Percentiles rank a stretch among this genome's conserved stretches.
Conservation (phyloP, 768 basidiomycete genomes). For the Lentinula sp. region DNA sequence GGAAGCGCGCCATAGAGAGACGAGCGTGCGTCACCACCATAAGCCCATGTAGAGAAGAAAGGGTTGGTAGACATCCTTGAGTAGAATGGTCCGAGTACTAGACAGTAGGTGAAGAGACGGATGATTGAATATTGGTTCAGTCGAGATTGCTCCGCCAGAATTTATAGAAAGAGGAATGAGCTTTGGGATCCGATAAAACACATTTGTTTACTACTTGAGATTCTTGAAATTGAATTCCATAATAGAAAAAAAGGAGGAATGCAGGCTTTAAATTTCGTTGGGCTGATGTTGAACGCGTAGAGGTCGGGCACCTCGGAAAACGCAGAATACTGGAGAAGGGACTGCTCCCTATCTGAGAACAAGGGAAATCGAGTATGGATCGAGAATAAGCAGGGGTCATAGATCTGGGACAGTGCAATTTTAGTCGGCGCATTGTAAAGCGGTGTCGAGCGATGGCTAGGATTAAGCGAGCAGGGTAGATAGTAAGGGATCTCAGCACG, state of each 20-base stretch:
- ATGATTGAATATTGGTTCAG: not conserved
- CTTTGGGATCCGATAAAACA: not conserved
- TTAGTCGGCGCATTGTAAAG: not conserved
- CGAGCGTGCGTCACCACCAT: not conserved
- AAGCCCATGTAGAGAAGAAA: not conserved
- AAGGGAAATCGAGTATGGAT: not conserved
- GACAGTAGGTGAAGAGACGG: not conserved
- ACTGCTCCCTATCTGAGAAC: not conserved
- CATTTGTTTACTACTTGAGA: not conserved
- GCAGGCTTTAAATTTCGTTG: not conserved
- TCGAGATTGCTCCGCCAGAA: not conserved
- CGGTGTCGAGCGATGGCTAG: no score
- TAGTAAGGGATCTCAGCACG: no score
- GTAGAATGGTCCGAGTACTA: not conserved
- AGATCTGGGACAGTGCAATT: not conserved
- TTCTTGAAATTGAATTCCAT: not conserved
- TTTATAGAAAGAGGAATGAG: not conserved
- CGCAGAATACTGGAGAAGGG: not conserved
- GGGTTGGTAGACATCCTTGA: not conserved
- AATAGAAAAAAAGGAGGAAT: not conserved
- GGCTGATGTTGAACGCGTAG: not conserved
- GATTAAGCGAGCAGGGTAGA: no score
- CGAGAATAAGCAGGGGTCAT: not conserved
- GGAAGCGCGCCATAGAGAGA: conserved; percentile 12
- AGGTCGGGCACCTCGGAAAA: not conserved